Conservation (phyloP, 805 yeast genomes). For the Starmerella gropengiesseri region DNA sequence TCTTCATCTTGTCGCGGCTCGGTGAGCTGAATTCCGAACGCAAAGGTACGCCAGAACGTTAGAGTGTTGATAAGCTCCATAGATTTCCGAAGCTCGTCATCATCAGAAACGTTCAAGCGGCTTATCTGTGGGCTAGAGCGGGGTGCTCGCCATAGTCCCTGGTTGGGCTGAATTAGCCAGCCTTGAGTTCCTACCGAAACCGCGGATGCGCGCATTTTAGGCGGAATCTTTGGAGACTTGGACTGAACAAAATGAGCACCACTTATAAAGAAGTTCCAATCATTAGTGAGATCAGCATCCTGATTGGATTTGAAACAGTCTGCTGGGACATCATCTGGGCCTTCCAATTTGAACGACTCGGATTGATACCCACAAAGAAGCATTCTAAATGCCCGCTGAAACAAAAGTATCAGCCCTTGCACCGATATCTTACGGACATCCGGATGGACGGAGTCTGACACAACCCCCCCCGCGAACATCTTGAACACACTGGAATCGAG, state of each 20-base stretch:
- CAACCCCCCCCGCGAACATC: constrained; percentile 22
- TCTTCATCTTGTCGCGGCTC: constrained; percentile 46
- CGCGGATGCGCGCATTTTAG: neutral
- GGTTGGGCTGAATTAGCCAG: constrained; percentile 8
- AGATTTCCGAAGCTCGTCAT: constrained; percentile 15
- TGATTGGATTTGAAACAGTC: constrained; percentile 1
- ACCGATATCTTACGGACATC: constrained; percentile 33
- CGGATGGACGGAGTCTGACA: constrained; percentile 35
- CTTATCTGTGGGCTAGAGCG: neutral
- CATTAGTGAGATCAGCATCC: constrained; percentile 4
- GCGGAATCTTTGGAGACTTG: constrained; percentile 1
- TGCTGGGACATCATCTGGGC: constrained; percentile 1
- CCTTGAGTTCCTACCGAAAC: constrained; percentile 11
- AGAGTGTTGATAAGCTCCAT: constrained; percentile 4
- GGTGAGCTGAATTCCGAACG: constrained; percentile 46
- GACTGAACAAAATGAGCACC: neutral
- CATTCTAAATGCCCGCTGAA: constrained; percentile 37
- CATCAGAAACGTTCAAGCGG: constrained; percentile 6
- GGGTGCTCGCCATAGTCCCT: constrained; percentile 11
- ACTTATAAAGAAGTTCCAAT: constrained; percentile 7
- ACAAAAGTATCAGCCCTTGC: constrained; percentile 46
- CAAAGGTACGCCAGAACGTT: constrained; percentile 14
- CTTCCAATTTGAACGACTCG: constrained; percentile 21
- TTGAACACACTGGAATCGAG: constrained; percentile 13
- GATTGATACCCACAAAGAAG: constrained; percentile 42